Evolutionary conservation across 257 asterid species (phyloP).

Genomic region (Coffea eugenioides): DNA sequence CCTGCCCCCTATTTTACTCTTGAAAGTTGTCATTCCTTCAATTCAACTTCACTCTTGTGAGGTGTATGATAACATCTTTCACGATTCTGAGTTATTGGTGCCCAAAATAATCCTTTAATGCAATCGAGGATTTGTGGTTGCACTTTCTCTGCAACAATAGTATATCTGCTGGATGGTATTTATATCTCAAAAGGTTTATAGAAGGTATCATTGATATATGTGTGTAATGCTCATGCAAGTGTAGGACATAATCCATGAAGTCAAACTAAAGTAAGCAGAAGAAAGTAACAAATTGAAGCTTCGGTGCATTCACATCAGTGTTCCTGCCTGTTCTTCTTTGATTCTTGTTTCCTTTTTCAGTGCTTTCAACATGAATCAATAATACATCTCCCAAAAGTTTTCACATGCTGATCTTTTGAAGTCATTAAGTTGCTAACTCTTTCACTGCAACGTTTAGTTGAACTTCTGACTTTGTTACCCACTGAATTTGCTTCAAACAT

Average conservation of each 20-base stretch:
- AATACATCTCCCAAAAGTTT: background rate
- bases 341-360: background rate
- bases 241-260: background rate
- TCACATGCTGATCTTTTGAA: conserved; percentile 2
- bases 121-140: background rate
- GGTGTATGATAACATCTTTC: background rate
- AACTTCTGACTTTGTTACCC: background rate
- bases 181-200: background rate
- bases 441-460: background rate
- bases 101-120: background rate
- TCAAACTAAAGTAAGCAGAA: background rate
- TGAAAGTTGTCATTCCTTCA: background rate
- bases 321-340: background rate
- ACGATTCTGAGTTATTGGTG: background rate
- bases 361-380: background rate
- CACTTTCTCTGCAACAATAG: background rate
- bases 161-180: background rate
- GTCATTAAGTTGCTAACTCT: background rate
- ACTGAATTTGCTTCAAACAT: background rate
- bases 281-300: background rate
- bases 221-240: background rate
- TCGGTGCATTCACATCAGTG: background rate
- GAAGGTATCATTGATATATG: background rate
- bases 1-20: background rate
- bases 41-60: background rate